These are phyloP conservation scores for Hypocrella siamensis DNA, from an alignment of 2,329 filamentous ascomycete genomes.

Conservation along the genomic window DNA sequence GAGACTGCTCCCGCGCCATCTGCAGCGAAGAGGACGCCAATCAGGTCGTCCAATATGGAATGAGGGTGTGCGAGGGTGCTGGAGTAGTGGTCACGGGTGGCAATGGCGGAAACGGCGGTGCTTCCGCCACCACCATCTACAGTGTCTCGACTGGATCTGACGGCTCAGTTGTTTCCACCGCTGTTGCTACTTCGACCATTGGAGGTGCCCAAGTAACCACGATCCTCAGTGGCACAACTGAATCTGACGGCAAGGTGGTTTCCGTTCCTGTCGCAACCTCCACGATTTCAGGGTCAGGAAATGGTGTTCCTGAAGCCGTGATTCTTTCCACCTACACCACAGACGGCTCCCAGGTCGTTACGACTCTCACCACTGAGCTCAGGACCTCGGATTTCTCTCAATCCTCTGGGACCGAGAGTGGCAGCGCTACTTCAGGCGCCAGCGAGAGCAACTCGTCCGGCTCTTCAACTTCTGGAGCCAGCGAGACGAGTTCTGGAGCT, in stretches of 20 bases:
- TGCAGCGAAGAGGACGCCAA: conserved; percentile 21
- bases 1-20: conserved; percentile 31
- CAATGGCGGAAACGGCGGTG: conserved; percentile 2
- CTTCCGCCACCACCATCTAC: conserved; percentile 13
- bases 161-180: conserved; percentile 15
- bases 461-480: too few species aligned
- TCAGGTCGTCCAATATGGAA: conserved; percentile 21
- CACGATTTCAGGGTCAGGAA: too few species aligned
- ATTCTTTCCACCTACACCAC: conserved; percentile 10
- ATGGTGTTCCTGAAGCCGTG: conserved; percentile 5
- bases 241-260: conserved; percentile 15
- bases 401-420: too few species aligned
- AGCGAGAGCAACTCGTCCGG: too few species aligned
- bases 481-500: conserved; percentile 6
- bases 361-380: conserved; percentile 13
- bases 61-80: conserved; percentile 20
- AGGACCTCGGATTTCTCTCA: too few species aligned
- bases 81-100: conserved; percentile 17
- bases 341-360: conserved; percentile 8
- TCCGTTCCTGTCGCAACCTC: conserved; percentile 20
- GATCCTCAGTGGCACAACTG: conserved; percentile 18
- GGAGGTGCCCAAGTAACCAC: conserved; percentile 16
- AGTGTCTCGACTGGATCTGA: conserved; percentile 18
- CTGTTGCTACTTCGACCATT: conserved; percentile 21
- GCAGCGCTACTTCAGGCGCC: too few species aligned